phyloP scores from a whole-genome alignment of 768 basidiomycete species.

The Austroboletus festivus region DNA sequence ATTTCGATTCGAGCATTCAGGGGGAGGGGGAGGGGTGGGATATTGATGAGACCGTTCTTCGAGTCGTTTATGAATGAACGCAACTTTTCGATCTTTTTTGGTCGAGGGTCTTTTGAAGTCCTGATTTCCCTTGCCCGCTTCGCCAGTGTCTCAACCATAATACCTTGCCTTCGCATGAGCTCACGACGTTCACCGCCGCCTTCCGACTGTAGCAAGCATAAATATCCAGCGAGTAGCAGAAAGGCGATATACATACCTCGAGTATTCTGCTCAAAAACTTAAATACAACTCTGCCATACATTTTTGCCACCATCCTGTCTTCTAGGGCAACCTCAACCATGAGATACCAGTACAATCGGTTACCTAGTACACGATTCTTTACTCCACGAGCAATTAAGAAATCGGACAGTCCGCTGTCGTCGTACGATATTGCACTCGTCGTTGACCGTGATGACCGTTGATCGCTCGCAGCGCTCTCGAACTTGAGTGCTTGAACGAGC shows the following conservation, averaged over 20 bases:
- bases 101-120: slow-evolving; percentile 86
- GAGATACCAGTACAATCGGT: slow-evolving; percentile 94
- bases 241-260: slow-evolving; percentile 52
- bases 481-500: slow-evolving; percentile 96
- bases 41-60: slow-evolving; percentile 77
- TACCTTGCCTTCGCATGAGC: slow-evolving; percentile 86
- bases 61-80: slow-evolving; percentile 80
- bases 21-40: slow-evolving; percentile 83
- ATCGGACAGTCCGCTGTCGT: slow-evolving; percentile 90
- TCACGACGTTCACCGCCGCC: slow-evolving; percentile 82
- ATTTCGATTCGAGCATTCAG: slow-evolving; percentile 84
- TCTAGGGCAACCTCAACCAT: slow-evolving; percentile 93
- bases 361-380: slow-evolving; percentile 79
- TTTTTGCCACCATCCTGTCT: slow-evolving; percentile 82
- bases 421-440: slow-evolving; percentile 75
- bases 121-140: slow-evolving; percentile 85
- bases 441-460: slow-evolving; percentile 72
- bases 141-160: slow-evolving; percentile 82
- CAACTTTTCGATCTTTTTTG: slow-evolving; percentile 97
- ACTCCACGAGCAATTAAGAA: slow-evolving; percentile 88
- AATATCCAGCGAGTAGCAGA: neutral
- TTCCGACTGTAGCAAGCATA: slow-evolving; percentile 45
- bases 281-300: slow-evolving; percentile 89
- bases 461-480: slow-evolving; percentile 80
- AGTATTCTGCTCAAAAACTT: slow-evolving; percentile 86